Evolutionary conservation across 805 yeast genomes (phyloP), one percentile per base, ranked within the genome.

Genomic region (Debaryomyces maramus): DNA sequence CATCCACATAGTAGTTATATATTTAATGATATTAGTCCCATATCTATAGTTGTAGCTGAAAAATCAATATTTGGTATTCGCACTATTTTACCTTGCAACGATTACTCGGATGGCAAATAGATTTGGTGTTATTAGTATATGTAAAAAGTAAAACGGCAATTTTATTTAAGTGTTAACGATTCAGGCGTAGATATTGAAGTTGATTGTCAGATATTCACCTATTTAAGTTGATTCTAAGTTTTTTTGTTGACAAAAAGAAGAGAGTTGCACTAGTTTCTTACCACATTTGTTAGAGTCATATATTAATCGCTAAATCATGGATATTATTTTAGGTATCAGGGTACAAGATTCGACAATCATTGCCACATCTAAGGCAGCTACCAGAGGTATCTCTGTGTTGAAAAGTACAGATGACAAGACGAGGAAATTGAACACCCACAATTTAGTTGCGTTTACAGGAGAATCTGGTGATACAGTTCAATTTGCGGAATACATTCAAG

Each of bases 391-490:
- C 38, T 64, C 72, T 18, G 61, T 70, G 21, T 58, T 70, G 47
- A 70, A 70, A 43, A 70, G 58, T 26, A 56, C 61, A 19, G 74
- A 70, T 51, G 74, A 70, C 52, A 70, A 70, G 46, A 70, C 75
- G 7, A 70, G 90, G 49, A 65, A 63, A 21, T 73, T 91, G 53
- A 87, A 87, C 51, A 75, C 81, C 27, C 91, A 85, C 59, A 78
- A 86, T 39, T 69, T 90, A 51, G 75, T 93, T 70, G 96, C 97
- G 31, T 90, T 70, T 68, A 84, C 95, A 1, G 99, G 99, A 41
- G 99, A 93, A 61, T 77, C 97, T 3, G 99, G 99, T 46, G 99
- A 93, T 60, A 87, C 97, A 41, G 88, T 84, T 5, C 93, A 90
- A 60, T 93, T 93, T 68, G 95, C 97, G 26, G 98, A 93, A 60